Evolutionary conservation across 176 grass and related monocot species (phyloP), one percentile per base, ranked within the genome.

Genomic region (Musa beccarii): DNA sequence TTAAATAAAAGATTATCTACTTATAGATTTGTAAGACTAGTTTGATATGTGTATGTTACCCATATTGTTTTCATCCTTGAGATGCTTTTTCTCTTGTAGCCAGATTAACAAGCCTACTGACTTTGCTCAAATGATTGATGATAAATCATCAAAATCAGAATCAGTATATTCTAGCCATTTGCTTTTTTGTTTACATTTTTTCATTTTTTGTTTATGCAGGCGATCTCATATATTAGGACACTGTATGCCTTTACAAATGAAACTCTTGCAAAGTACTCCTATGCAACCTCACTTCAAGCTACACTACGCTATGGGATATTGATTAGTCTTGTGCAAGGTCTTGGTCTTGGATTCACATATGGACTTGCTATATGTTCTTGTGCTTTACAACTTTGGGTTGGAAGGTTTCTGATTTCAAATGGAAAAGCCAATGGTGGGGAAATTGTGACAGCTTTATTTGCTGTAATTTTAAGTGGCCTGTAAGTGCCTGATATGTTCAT

Each of bases 321-420:
- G 84, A 99, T 99, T 69, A 99, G 95, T 85, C 90, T 99, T 69
- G 95, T 99, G 20, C 95, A 99, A 91, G 95, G 95, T 69, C 92
- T 99, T 76, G 95, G 95, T 66, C 90, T 99, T 79, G 95, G 95
- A 79, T 99, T 99, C 78, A 99, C 95, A 17, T 99, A 99, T 83
- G 95, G 95, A 79, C 91, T 99, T 65, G 95, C 95, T 72, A 94
- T 99, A 72, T 94, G 90, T 64, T 99, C 95, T 11, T 99, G 95
- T 80, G 90, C 95, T 75, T 84, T 99, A 76, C 95, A 99, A 85
- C 95, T 99, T 68, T 99, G 88, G 86, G 95, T 99, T 62, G 95
- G 95, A 70, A 91, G 90, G 64, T 89, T 79, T 71, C 74, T 99
- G 51, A 94, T 99, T 80, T 20, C 72, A 76, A 84, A 64, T 68